Conservation (phyloP, 371 early-diverging fungal genomes). For the Mucor mucedo region DNA sequence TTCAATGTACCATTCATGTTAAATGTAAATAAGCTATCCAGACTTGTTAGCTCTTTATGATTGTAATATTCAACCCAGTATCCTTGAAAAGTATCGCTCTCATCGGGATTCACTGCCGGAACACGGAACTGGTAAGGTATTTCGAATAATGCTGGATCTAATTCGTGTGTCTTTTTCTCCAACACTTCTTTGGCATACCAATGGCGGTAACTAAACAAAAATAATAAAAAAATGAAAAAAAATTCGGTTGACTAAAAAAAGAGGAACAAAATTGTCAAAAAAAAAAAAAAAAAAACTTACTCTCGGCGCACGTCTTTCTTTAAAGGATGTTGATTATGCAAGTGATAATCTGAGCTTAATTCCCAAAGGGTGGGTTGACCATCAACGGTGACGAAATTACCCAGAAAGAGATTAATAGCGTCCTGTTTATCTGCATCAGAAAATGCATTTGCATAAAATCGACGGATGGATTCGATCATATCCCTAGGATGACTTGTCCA, state of each 20-base stretch:
- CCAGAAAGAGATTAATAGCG: conserved; percentile 94
- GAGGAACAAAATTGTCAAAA: no score
- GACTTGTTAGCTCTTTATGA: conserved; percentile 73
- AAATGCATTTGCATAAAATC: conserved; percentile 95
- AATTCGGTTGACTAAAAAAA: no score
- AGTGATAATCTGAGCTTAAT: conserved; percentile 77
- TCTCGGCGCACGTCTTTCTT: conserved; percentile 53
- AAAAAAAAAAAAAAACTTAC: conserved; percentile 28
- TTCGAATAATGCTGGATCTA: conserved; percentile 24
- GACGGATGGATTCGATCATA: conserved; percentile 89
- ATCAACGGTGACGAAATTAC: conserved; percentile 67
- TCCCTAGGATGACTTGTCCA: conserved; percentile 96
- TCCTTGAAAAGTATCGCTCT: conserved; percentile 49
- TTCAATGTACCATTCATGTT: conserved; percentile 86
- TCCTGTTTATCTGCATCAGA: conserved; percentile 97
- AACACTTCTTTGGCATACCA: conserved; percentile 65
- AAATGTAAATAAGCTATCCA: conserved; percentile 77
- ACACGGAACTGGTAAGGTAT: conserved; percentile 37
- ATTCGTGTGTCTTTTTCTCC: conserved; percentile 31
- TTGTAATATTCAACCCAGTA: conserved; percentile 86
- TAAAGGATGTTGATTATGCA: conserved; percentile 75
- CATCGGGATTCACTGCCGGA: conserved; percentile 39
- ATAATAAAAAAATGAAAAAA: no score
- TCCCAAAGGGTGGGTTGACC: conserved; percentile 83
- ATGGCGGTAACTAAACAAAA: conserved; percentile 55